These are phyloP conservation scores for Neospora caninum DNA, from an alignment of 169 alveolate genomes.

Conservation along the genomic window DNA sequence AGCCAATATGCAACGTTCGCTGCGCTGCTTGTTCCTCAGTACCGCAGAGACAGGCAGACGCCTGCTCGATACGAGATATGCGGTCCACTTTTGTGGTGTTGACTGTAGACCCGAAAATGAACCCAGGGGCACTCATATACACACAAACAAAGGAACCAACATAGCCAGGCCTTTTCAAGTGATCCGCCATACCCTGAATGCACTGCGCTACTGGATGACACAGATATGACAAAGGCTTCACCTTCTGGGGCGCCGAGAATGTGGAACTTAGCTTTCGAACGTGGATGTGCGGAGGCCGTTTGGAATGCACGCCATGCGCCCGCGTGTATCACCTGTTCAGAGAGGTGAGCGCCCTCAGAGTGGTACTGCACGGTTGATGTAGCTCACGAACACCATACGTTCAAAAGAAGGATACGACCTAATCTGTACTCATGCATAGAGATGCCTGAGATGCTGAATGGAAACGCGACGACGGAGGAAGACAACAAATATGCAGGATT, in stretches of 20 bases:
- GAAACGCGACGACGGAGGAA: neutral
- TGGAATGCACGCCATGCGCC: constrained; percentile 78
- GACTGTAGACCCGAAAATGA: too few species aligned
- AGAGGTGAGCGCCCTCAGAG: constrained; percentile 42
- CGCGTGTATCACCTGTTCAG: constrained; percentile 74
- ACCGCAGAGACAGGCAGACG: too few species aligned
- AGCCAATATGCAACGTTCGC: too few species aligned
- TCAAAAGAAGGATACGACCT: neutral
- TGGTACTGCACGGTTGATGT: constrained; percentile 55
- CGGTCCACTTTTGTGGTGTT: too few species aligned
- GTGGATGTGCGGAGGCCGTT: constrained; percentile 79
- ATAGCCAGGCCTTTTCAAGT: too few species aligned
- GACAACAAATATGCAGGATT: too few species aligned
- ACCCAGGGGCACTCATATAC: too few species aligned
- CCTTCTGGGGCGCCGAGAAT: constrained; percentile 78
- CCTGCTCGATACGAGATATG: too few species aligned
- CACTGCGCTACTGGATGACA: neutral
- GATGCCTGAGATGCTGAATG: neutral
- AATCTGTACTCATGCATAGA: neutral
- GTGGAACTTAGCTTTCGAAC: constrained; percentile 74
- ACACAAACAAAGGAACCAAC: too few species aligned
- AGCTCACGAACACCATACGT: neutral
- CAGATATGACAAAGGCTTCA: constrained; percentile 72
- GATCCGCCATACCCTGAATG: too few species aligned
- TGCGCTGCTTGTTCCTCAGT: too few species aligned